Evolutionary conservation across 768 basidiomycete species (phyloP), one percentile per base, ranked within the genome.

Genomic region (Boletus rubropictus): DNA sequence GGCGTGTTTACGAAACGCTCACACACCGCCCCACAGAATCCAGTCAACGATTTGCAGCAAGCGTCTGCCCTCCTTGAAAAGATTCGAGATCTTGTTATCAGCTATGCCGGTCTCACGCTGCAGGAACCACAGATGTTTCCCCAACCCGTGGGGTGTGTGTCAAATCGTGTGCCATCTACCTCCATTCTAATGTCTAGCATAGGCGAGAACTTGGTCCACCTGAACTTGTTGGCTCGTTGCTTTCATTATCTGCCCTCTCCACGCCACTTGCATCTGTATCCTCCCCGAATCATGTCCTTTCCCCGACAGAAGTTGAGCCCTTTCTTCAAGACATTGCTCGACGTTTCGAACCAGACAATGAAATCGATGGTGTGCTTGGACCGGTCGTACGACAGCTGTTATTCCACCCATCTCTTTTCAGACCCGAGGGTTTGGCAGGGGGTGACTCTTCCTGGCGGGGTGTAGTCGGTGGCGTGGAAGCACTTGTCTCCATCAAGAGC

Each of bases 111-210:
- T 5, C 75, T 97, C 39, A 86, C 79, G 20, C 71, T 99, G 9
- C 91, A 94, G 67, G 93, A 94, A 50, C 89, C 94, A 1, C 83
- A 82, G 32, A 94, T 97, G 86, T 98, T 99, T 55, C 88, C 91
- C 39, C 90, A 96, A 55, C 94, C 93, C 9, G 46, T 67, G 44
- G 77, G 80, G 92, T 89, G 65, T 49, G 78, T 71, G 21, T 39
- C 18, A 40, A 28, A 15, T 7, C 15, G 18, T 42, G 28, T 12
- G 31, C 32, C 27, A 36, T 20, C 14, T 27, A 21, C n/a, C 18
- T 31, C 21, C 39, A 12, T 18, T 39, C 44, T 47, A 25, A 62
- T 46, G 21, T 20, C 29, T 32, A 17, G 6, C 29, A 29, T 46
- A 89, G 88, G 7, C 85, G 84, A 59, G 71, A 72, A 1, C 68